Conservation (phyloP, 495 filamentous ascomycete genomes). For the Aspergillus diversus region DNA sequence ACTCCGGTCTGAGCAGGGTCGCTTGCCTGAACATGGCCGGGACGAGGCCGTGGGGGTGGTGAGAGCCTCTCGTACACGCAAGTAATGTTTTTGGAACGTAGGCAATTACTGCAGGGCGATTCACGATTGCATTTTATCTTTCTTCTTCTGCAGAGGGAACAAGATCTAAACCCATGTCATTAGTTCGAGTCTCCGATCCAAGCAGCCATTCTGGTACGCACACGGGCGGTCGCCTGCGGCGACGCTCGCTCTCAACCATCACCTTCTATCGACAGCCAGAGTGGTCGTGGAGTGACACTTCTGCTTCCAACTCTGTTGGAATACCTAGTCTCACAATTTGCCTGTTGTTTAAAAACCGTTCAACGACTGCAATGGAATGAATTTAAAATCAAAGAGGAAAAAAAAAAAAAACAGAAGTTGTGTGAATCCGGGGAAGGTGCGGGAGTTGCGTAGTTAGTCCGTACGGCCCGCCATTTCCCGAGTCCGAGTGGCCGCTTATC, state of each 20-base stretch:
- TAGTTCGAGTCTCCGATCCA: background rate
- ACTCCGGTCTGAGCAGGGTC: background rate
- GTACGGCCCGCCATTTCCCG: conserved; percentile 33
- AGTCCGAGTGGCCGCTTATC: conserved; percentile 6
- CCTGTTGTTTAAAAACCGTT: background rate
- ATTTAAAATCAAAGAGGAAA: background rate
- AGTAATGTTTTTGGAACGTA: conserved; percentile 41
- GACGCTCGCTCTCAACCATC: conserved; percentile 43
- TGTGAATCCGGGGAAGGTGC: conserved; percentile 6
- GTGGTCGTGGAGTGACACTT: no score
- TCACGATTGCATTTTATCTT: conserved; percentile 57
- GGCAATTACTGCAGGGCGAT: conserved; percentile 54
- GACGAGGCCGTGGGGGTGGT: conserved; percentile 19
- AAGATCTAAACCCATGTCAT: conserved; percentile 34
- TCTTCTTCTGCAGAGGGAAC: conserved; percentile 48
- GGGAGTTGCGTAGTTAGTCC: conserved; percentile 30
- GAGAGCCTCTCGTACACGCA: conserved; percentile 45
- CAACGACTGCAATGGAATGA: background rate
- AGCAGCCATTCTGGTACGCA: conserved; percentile 27
- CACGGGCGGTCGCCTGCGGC: conserved; percentile 51
- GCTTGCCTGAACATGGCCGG: conserved; percentile 8
- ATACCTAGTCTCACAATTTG: background rate
- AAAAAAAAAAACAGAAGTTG: background rate
- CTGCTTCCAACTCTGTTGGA: no score
- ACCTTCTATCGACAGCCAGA: background rate